phyloP scores from a whole-genome alignment of 495 filamentous ascomycete genomes.

The Tuber brumale region DNA sequence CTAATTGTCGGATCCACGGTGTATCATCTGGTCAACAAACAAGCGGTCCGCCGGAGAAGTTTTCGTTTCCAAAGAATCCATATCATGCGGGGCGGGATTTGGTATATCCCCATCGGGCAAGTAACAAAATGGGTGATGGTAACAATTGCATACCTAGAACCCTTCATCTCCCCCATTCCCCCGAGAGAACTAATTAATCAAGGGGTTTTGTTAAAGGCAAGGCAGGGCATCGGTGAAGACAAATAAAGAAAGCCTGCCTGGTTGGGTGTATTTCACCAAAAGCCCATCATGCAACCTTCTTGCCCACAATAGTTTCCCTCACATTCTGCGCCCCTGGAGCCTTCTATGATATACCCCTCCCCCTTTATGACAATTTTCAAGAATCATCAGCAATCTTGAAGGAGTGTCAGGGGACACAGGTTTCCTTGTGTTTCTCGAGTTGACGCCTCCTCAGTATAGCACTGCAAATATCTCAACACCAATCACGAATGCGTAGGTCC shows the following conservation, averaged over 20 bases:
- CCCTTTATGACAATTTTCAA: neutral
- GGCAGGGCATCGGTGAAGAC: neutral
- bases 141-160: neutral
- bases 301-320: neutral
- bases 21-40: neutral
- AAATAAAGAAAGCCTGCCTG: neutral
- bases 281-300: neutral
- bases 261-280: neutral
- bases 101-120: neutral
- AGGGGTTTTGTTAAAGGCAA: neutral
- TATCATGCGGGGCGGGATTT: neutral
- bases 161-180: neutral
- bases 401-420: neutral
- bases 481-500: neutral
- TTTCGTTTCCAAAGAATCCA: neutral
- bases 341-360: neutral
- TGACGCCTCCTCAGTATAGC: neutral
- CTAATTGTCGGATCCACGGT: neutral
- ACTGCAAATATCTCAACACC: neutral
- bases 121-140: neutral
- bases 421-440: neutral
- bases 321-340: too few species aligned
- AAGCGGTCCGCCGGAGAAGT: neutral
- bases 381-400: neutral
- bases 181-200: neutral